A percentile compares a stretch with the other conserved stretches of the same genome.
Evolutionary conservation across 1,139 yeast genomes (phyloP).

Genomic region (Yamadazyma sp.): DNA sequence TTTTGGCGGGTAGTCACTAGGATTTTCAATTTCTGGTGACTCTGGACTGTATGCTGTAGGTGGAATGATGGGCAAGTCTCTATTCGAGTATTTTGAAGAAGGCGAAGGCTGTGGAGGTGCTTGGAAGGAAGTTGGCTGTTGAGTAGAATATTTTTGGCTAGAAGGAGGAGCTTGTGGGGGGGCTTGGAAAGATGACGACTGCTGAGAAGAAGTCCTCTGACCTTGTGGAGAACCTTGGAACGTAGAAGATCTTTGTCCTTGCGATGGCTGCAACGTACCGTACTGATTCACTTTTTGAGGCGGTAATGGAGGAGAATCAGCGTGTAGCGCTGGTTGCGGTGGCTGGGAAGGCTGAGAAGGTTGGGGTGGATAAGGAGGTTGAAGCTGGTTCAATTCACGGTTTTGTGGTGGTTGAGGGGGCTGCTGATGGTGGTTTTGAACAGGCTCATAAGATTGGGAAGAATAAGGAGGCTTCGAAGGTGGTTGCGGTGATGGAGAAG

Average conservation of each 20-base stretch:
- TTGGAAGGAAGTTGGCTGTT: not conserved
- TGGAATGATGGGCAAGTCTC: slow-evolving; percentile 16
- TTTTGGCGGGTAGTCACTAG: slow-evolving; percentile 12
- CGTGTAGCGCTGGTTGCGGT: no score
- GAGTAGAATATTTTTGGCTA: no score
- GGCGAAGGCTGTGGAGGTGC: slow-evolving; percentile 4
- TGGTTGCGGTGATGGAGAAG: not conserved
- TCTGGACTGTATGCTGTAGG: slow-evolving; percentile 2
- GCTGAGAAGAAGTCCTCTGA: no score
- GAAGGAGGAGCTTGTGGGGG: not conserved
- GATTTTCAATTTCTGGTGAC: slow-evolving; percentile 4
- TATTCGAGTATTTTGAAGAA: slow-evolving; percentile 7
- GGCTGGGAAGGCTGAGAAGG: slow-evolving; percentile 1
- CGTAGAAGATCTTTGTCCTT: no score
- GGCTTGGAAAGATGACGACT: no score
- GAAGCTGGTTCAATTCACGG: not conserved
- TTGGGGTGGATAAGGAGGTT: slow-evolving; percentile 1
- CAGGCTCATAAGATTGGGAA: slow-evolving; percentile 1
- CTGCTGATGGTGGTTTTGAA: slow-evolving; percentile 6
- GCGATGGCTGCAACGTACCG: no score
- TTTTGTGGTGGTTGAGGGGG: slow-evolving; percentile 4
- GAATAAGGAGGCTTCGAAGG: not conserved
- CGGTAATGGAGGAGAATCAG: not conserved
- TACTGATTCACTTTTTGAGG: no score
- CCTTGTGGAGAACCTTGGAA: no score